Conservation (phyloP, 2,329 filamentous ascomycete species). For the Trichothecium roseum region DNA sequence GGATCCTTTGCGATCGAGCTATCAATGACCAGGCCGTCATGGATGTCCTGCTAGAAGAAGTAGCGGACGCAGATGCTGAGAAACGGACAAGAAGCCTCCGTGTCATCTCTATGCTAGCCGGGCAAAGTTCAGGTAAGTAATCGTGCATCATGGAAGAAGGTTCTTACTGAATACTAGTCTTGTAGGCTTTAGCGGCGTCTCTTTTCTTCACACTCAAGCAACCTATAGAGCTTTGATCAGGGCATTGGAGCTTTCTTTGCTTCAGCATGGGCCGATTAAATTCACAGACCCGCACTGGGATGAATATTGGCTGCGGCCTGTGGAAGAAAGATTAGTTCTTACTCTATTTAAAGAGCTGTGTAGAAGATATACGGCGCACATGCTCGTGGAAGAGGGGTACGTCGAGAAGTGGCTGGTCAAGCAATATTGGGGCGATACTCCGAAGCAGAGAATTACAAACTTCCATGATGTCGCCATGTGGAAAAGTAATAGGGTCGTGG, state of each 20-base stretch:
- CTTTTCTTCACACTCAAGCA: constrained; percentile 36
- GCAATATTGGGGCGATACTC: constrained; percentile 55
- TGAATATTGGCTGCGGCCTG: constrained; percentile 52
- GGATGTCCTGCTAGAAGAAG: constrained; percentile 42
- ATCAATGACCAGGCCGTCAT: constrained; percentile 47
- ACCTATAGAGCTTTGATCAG: constrained; percentile 48
- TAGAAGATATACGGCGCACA: constrained; percentile 44
- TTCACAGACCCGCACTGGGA: constrained; percentile 49
- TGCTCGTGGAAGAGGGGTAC: constrained; percentile 52
- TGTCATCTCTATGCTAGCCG: constrained; percentile 44
- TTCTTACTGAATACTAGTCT: constrained; percentile 10
- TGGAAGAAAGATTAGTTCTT: constrained; percentile 49
- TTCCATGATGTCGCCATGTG: constrained; percentile 40
- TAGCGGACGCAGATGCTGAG: constrained; percentile 48
- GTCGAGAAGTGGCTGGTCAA: constrained; percentile 65
- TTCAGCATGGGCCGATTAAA: constrained; percentile 36
- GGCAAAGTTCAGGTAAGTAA: constrained; percentile 23
- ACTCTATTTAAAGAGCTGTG: constrained; percentile 48
- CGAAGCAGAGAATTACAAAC: constrained; percentile 41
- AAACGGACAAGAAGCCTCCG: constrained; percentile 46
- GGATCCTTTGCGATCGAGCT: constrained; percentile 44
- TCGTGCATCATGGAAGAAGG: background rate
- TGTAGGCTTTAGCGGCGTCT: constrained; percentile 26
- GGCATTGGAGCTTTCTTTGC: constrained; percentile 45
- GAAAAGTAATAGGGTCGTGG: constrained; percentile 41